phyloP scores from a whole-genome alignment of 495 filamentous ascomycete genomes.

The Cercophora scortea region DNA sequence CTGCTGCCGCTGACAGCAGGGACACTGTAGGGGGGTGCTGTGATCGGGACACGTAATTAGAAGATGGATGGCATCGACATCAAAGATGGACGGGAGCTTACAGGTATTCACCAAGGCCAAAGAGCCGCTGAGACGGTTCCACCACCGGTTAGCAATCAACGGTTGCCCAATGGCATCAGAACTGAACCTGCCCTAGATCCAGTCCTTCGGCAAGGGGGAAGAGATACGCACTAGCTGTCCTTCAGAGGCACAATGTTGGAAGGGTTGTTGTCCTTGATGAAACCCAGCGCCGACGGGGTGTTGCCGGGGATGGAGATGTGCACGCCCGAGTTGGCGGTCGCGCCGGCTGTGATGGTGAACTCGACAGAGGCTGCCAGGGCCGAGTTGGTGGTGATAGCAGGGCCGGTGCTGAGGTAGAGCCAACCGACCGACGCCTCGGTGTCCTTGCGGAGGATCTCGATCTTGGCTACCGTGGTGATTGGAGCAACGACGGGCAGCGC shows the following conservation, averaged over 20 bases:
- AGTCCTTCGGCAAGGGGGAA: too few species aligned
- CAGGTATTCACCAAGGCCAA: background rate
- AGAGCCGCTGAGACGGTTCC: background rate
- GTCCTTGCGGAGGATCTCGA: constrained; percentile 3
- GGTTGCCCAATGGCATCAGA: too few species aligned
- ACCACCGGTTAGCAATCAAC: background rate
- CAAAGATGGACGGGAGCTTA: background rate
- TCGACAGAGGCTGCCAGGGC: background rate
- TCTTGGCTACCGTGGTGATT: background rate
- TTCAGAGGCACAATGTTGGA: background rate
- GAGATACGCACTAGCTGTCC: background rate
- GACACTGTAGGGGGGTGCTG: constrained; percentile 2
- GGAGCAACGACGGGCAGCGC: background rate
- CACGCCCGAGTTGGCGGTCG: background rate
- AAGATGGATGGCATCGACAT: background rate
- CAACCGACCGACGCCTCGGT: background rate
- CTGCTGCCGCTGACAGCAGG: background rate
- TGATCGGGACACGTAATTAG: background rate
- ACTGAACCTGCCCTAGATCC: too few species aligned
- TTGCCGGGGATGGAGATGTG: background rate
- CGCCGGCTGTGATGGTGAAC: background rate
- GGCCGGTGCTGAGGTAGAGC: constrained; percentile 1
- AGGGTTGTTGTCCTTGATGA: background rate
- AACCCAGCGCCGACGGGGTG: background rate
- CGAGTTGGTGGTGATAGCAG: constrained; percentile 1